Evolutionary conservation across 2,329 filamentous ascomycete genomes (phyloP), one percentile per base, ranked within the genome.

Genomic region (Pezicula carpinea): DNA sequence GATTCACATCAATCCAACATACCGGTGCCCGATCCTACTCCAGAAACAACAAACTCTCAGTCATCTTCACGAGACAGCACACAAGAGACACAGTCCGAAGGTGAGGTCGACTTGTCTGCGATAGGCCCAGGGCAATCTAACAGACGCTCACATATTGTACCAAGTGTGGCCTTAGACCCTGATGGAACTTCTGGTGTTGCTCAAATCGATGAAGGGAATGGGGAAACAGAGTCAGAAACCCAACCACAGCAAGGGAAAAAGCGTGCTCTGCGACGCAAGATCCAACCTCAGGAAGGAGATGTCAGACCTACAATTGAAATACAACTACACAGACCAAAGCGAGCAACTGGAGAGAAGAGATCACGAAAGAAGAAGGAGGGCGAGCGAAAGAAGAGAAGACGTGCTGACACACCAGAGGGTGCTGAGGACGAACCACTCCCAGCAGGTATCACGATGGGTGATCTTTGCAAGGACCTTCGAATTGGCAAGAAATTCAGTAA

Each of bases 401-500:
- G 63, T 26, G 61, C 54, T 5, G 52, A 40, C 18, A 85, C 82
- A 0, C 83, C 83, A 2, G 80, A 84, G 44, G 79, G 83, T 53
- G 79, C 81, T 3, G 82, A 86, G 58, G 64, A 67, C 19, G 73
- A 77, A 48, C 65, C 76, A 52, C 82, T 92, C 46, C 72, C 80
- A 18, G 76, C 77, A 19, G 76, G 75, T 3, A 75, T 87, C 21
- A 87, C 80, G 45, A 89, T 93, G 82, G 77, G 75, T 36, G 85
- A 89, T 48, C 67, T 93, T 3, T 87, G 81, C 42, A 79, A 76
- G 51, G 85, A 89, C 59, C 69, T 86, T 44, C 75, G 76, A 18
- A 83, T 85, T 47, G 88, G 88, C 48, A 87, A 86, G 63, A 82
- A 85, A 50, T 91, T 89, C 47, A 83, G 82, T 58, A 77, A 83